Evolutionary conservation across 2,329 filamentous ascomycete species (phyloP).

Genomic region (Rhynchosporium agropyri): DNA sequence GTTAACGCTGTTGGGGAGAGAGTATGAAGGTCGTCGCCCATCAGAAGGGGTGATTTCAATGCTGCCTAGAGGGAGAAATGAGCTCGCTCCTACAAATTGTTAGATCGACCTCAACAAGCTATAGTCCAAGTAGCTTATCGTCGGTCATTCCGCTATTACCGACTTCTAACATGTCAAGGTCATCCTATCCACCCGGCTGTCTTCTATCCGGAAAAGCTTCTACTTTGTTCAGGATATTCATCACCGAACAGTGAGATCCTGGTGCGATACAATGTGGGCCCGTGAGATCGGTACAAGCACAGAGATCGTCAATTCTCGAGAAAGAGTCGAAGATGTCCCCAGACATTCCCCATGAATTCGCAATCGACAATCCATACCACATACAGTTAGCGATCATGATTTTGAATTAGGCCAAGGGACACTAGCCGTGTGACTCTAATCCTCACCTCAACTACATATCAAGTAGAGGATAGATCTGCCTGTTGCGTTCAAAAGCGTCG

Average conservation of each 20-base stretch:
- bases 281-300: constrained; percentile 26
- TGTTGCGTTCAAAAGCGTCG: constrained; percentile 39
- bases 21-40: constrained; percentile 31
- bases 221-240: constrained; percentile 31
- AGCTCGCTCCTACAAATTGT: constrained; percentile 26
- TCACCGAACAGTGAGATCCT: constrained; percentile 31
- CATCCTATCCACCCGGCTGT: constrained; percentile 35
- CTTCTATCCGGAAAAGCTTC: constrained; percentile 28
- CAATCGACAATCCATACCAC: constrained; percentile 44
- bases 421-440: constrained; percentile 42
- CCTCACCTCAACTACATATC: constrained; percentile 51
- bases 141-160: constrained; percentile 34
- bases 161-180: constrained; percentile 35
- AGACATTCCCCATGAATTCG: constrained; percentile 47
- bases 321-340: constrained; percentile 44
- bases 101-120: neutral
- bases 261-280: constrained; percentile 32
- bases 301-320: constrained; percentile 33
- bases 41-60: constrained; percentile 32
- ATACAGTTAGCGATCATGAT: no score
- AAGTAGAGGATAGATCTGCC: constrained; percentile 42
- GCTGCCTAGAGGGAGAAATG: constrained; percentile 35
- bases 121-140: constrained; percentile 23
- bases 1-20: constrained; percentile 27
- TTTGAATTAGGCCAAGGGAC: no score